Base-by-base conservation (phyloP, 257 asterid genomes). In the Pogostemon cablin region DNA sequence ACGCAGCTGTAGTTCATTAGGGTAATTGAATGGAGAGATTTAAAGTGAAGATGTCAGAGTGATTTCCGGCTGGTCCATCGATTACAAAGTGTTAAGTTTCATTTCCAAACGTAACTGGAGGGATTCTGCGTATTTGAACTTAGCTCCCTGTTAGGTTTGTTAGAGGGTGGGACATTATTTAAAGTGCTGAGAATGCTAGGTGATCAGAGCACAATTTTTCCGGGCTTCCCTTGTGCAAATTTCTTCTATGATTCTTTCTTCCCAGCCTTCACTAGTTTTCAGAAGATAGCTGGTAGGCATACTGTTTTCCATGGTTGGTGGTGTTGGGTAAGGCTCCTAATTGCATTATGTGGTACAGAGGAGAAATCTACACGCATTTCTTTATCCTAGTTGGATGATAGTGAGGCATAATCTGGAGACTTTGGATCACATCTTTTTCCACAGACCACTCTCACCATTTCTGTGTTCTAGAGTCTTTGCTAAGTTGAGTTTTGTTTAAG, bases 1-100 rank as follows among this genome's bases (percentile, higher is more conserved):
- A 57, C 32, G 66, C 41, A 11, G 58, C 42, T 55, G 5, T 35
- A 68, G 54, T 41, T 37, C 44, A 25, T 55, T 12, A 55, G 56
- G 72, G 56, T 52, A 25, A 68, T 4, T 43, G 55, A 56, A 25
- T 20, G 25, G 20, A 38, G 34, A 6, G 49, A 49, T 6, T 35
- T 62, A 9, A 9, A 38, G 48, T 47, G 61, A 58, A 59, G 60
- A 46, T 59, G n/a, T 3, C 7, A 47, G 3, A 71, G 49, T 38
- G 52, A 47, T 48, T 40, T 59, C 49, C 67, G 58, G 34, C 9
- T 49, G 5, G 42, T 25, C 47, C 66, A 43, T 9, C 3, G n/a
- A 38, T 59, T 46, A 40, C 47, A 59, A 12, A 12, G 5, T 40
- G 25, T 9, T 4, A 20, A 5, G 7, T 3, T 55, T 55, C 61